Conservation (phyloP, 2,329 filamentous ascomycete genomes). For the Aspergillus chevalieri region DNA sequence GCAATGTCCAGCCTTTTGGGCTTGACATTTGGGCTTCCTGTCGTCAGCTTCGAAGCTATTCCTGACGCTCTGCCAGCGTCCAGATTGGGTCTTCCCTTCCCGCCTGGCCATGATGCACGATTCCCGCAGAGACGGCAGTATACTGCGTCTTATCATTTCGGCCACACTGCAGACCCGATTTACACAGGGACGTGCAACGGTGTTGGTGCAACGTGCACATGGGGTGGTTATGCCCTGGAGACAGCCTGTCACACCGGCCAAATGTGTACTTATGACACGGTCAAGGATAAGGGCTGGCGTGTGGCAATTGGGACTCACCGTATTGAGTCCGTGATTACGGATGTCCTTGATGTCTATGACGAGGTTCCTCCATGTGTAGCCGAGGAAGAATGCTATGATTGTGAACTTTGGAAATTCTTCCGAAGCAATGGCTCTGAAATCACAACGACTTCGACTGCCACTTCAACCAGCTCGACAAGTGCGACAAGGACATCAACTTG, state of each 20-base stretch:
- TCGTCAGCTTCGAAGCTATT: slow-evolving; percentile 88
- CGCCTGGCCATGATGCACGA: slow-evolving; percentile 68
- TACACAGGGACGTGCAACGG: slow-evolving; percentile 92
- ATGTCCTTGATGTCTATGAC: slow-evolving; percentile 80
- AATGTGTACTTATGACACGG: slow-evolving; percentile 88
- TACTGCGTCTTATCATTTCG: slow-evolving; percentile 83
- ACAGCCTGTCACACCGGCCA: slow-evolving; percentile 83
- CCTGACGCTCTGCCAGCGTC: slow-evolving; percentile 82
- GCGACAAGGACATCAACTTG: slow-evolving; percentile 75
- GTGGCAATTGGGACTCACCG: slow-evolving; percentile 87
- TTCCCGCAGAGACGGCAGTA: slow-evolving; percentile 64
- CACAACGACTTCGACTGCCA: slow-evolving; percentile 56
- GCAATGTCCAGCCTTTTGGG: slow-evolving; percentile 83
- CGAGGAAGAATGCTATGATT: slow-evolving; percentile 80
- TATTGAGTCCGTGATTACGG: slow-evolving; percentile 79
- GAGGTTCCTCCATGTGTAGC: slow-evolving; percentile 67
- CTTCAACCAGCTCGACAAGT: slow-evolving; percentile 49
- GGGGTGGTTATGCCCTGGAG: slow-evolving; percentile 90
- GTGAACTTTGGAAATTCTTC: slow-evolving; percentile 89
- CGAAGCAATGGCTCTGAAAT: slow-evolving; percentile 81
- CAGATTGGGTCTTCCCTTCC: slow-evolving; percentile 76
- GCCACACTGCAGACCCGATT: slow-evolving; percentile 91
- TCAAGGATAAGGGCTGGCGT: slow-evolving; percentile 84
- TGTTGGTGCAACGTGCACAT: slow-evolving; percentile 79
- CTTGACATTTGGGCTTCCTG: slow-evolving; percentile 82